Conservation (phyloP, 305 asterid genomes). For the Caryopteris hybrid region DNA sequence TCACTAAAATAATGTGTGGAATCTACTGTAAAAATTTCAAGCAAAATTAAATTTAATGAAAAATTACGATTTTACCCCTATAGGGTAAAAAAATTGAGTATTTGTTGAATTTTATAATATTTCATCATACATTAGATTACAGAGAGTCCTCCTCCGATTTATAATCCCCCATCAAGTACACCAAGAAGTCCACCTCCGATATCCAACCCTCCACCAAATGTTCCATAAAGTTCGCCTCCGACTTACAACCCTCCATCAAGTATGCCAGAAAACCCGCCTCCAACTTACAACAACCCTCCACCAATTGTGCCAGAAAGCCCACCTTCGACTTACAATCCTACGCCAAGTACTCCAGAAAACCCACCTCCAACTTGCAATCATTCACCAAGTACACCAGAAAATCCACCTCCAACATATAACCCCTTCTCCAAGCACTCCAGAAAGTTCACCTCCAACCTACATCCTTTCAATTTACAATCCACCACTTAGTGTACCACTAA, state of each 20-base stretch:
- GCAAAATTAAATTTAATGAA: too few relatives aligned
- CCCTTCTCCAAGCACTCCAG: not conserved
- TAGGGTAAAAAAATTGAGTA: too few relatives aligned
- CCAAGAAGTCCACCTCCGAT: not conserved
- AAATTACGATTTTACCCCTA: too few relatives aligned
- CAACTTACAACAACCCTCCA: not conserved
- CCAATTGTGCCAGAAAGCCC: not conserved
- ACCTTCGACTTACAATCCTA: not conserved
- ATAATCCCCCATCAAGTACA: not conserved
- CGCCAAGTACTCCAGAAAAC: not conserved
- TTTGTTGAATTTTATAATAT: too few relatives aligned
- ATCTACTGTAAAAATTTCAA: too few relatives aligned
- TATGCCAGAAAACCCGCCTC: not conserved
- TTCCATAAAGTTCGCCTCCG: not conserved
- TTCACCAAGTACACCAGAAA: not conserved
- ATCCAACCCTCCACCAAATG: not conserved
- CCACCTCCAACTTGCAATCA: not conserved
- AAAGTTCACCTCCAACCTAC: not conserved
- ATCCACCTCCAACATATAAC: not conserved
- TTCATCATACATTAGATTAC: too few relatives aligned
- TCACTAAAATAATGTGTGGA: too few relatives aligned
- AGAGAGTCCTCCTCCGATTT: not conserved
- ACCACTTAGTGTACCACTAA: too few relatives aligned
- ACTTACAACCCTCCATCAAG: not conserved
- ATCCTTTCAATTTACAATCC: not conserved